These are phyloP conservation scores for Thelonectria blattea DNA, from an alignment of 2,329 filamentous ascomycete genomes.

Conservation along the genomic window DNA sequence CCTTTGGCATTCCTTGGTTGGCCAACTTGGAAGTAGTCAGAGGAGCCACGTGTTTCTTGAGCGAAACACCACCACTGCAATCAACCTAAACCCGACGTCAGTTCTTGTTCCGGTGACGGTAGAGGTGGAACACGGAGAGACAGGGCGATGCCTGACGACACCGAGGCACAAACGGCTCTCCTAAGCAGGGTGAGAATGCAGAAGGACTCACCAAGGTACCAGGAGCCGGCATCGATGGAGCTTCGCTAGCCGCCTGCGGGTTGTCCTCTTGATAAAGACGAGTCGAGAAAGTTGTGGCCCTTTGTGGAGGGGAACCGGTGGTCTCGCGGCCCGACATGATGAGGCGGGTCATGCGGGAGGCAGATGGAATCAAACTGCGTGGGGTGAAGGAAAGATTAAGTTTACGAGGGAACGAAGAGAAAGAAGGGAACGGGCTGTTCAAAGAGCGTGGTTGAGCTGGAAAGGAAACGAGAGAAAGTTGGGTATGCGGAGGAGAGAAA, in stretches of 20 bases:
- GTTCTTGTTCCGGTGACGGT: not conserved
- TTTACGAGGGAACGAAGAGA: constrained; percentile 38
- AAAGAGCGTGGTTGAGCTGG: constrained; percentile 37
- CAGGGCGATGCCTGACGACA: not conserved
- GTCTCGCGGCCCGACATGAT: constrained; percentile 42
- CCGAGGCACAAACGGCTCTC: not conserved
- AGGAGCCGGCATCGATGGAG: constrained; percentile 18
- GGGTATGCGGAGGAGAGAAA: constrained; percentile 3
- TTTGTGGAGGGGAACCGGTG: constrained; percentile 39
- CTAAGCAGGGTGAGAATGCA: not conserved
- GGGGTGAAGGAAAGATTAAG: constrained; percentile 26
- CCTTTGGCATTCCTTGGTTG: constrained; percentile 62
- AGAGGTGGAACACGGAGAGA: not conserved
- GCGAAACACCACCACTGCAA: constrained; percentile 19
- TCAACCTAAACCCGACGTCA: constrained; percentile 29
- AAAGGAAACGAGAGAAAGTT: constrained; percentile 24
- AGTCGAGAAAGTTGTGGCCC: constrained; percentile 23
- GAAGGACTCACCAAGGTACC: constrained; percentile 29
- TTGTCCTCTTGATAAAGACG: constrained; percentile 32
- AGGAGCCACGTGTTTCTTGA: constrained; percentile 53
- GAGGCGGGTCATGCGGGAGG: not conserved
- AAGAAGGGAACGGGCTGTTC: constrained; percentile 38
- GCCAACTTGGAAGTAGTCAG: constrained; percentile 61
- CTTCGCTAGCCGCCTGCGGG: constrained; percentile 21
- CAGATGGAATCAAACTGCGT: constrained; percentile 14